These are phyloP conservation scores for Trichoderma brevicompactum DNA, from an alignment of 2,329 filamentous ascomycete genomes.

Conservation along the genomic window DNA sequence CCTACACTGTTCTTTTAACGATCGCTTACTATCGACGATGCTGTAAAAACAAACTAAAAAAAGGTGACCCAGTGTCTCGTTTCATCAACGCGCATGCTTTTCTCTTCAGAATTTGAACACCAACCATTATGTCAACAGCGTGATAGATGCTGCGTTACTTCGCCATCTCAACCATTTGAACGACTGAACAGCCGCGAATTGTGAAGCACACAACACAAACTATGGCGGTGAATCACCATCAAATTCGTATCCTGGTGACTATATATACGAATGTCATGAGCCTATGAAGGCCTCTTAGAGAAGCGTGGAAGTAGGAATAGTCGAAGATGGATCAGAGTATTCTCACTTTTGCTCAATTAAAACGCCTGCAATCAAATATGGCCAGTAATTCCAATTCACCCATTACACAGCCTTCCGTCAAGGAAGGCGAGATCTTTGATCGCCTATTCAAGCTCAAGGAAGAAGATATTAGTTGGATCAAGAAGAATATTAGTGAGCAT, in stretches of 20 bases:
- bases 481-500: neutral
- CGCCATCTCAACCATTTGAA: neutral
- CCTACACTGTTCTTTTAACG: no score
- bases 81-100: neutral
- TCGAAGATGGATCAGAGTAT: neutral
- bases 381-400: neutral
- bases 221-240: neutral
- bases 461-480: conserved; percentile 18
- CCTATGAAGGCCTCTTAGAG: neutral
- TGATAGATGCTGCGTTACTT: conserved; percentile 19
- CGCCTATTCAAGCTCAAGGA: conserved; percentile 1
- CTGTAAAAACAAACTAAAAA: no score
- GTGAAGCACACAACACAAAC: neutral
- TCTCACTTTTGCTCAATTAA: no score
- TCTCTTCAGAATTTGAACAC: no score
- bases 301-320: neutral
- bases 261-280: neutral
- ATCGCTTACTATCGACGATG: neutral
- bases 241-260: neutral
- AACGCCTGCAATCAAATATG: neutral
- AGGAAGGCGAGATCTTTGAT: conserved; percentile 8
- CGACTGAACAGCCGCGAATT: neutral
- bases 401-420: neutral
- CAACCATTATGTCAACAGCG: neutral
- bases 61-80: no score